Evolutionary conservation across 352 stramenopile species (phyloP).

Genomic region (Blastocystis hominis): DNA sequence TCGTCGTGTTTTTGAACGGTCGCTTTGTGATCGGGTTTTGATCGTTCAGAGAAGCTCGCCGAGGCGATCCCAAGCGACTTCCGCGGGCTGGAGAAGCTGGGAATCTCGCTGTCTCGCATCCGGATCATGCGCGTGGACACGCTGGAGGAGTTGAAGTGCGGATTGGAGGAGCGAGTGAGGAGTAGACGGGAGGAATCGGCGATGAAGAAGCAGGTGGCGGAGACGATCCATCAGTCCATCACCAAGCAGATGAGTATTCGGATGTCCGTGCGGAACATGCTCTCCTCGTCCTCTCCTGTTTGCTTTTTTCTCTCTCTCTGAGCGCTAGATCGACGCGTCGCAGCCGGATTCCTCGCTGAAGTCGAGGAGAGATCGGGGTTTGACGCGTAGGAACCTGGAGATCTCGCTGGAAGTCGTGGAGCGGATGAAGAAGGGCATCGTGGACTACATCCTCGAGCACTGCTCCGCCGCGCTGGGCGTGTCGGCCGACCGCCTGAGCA

Average conservation of each 20-base stretch:
- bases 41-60: neutral
- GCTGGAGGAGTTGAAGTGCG: neutral
- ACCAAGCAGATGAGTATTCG: neutral
- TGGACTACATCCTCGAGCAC: neutral
- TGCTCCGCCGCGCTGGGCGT: neutral
- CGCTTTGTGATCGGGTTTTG: neutral
- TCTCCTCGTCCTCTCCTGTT: too few species aligned
- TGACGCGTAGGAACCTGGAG: neutral
- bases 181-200: neutral
- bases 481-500: neutral
- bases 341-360: too few species aligned
- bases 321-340: too few species aligned
- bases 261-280: neutral
- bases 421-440: neutral
- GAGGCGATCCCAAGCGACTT: neutral
- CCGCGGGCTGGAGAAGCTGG: neutral
- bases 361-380: too few species aligned
- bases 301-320: too few species aligned
- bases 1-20: constrained; percentile 16
- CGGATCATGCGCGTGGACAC: constrained; percentile 10
- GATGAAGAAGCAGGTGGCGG: neutral
- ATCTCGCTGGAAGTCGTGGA: neutral
- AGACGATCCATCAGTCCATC: neutral
- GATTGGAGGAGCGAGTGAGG: neutral
- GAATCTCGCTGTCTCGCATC: neutral